These are phyloP conservation scores for Pseudozyma pruni DNA, from an alignment of 1,284 basidiomycete genomes.

Conservation along the genomic window DNA sequence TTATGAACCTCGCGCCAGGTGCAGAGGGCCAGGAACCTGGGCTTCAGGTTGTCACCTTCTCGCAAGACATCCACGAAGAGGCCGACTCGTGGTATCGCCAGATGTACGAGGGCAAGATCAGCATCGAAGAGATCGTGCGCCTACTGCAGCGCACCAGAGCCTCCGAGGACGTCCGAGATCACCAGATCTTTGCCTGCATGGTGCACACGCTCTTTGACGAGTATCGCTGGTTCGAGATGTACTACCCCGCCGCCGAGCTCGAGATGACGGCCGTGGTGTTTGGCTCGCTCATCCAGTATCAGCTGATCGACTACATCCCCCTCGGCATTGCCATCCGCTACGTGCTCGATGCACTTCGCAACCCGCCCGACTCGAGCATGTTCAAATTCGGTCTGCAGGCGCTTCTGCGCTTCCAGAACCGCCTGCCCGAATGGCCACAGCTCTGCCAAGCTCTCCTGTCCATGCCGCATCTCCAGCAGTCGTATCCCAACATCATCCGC, in stretches of 20 bases:
- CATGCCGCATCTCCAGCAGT: conserved; percentile 86
- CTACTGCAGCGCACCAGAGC: conserved; percentile 86
- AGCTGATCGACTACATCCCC: conserved; percentile 93
- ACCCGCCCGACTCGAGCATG: conserved; percentile 85
- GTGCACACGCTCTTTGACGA: conserved; percentile 99
- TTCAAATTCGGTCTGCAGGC: conserved; percentile 97
- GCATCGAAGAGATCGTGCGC: conserved; percentile 91
- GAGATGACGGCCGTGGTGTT: conserved; percentile 96
- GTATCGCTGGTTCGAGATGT: conserved; percentile 97
- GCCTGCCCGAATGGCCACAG: conserved; percentile 91
- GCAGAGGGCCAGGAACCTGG: conserved; percentile 87
- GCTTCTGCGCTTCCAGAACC: conserved; percentile 84
- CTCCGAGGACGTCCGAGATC: conserved; percentile 84
- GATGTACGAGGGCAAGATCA: conserved; percentile 92
- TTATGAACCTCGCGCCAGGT: conserved; percentile 93
- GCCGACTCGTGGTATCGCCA: conserved; percentile 90
- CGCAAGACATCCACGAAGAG: conserved; percentile 87
- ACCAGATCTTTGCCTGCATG: conserved; percentile 98
- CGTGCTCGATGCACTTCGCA: conserved; percentile 85
- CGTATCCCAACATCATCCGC: conserved; percentile 80
- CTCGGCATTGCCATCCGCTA: conserved; percentile 97
- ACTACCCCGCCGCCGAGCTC: conserved; percentile 90
- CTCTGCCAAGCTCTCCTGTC: conserved; percentile 88
- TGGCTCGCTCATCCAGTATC: conserved; percentile 92
- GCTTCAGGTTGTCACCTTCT: conserved; percentile 86